These are phyloP conservation scores for Elsinoe arachidis DNA, from an alignment of 2,329 filamentous ascomycete species.

Conservation along the genomic window DNA sequence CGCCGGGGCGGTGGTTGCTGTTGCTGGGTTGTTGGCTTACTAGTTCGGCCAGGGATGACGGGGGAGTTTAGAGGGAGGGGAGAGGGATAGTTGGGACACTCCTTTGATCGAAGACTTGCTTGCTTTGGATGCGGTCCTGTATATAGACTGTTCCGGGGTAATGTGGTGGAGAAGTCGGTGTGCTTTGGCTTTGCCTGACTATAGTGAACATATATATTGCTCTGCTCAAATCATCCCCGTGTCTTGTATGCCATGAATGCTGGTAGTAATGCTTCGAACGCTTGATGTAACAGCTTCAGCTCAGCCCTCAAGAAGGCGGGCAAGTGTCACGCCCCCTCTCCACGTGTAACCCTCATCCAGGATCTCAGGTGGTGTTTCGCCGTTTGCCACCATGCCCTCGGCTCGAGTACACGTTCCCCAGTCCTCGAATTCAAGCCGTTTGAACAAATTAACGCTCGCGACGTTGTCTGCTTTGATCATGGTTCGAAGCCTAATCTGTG, in stretches of 20 bases:
- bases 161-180: background rate
- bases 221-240: background rate
- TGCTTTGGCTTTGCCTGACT: conserved; percentile 2
- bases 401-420: background rate
- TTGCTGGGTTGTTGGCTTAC: conserved; percentile 3
- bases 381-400: background rate
- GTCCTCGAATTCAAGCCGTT: background rate
- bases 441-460: background rate
- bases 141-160: background rate
- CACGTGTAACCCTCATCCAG: background rate
- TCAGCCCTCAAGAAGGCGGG: background rate
- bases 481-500: background rate
- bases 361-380: background rate
- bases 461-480: background rate
- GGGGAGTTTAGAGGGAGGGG: background rate
- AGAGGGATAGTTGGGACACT: background rate
- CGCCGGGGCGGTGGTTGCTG: background rate
- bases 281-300: too few relatives aligned
- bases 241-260: too few relatives aligned
- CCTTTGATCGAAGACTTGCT: background rate
- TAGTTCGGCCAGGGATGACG: background rate
- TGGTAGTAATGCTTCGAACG: too few relatives aligned
- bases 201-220: background rate
- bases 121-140: background rate
- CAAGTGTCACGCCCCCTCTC: background rate